phyloP scores from a whole-genome alignment of 1,284 basidiomycete species.

The Rhodotorula sp. region DNA sequence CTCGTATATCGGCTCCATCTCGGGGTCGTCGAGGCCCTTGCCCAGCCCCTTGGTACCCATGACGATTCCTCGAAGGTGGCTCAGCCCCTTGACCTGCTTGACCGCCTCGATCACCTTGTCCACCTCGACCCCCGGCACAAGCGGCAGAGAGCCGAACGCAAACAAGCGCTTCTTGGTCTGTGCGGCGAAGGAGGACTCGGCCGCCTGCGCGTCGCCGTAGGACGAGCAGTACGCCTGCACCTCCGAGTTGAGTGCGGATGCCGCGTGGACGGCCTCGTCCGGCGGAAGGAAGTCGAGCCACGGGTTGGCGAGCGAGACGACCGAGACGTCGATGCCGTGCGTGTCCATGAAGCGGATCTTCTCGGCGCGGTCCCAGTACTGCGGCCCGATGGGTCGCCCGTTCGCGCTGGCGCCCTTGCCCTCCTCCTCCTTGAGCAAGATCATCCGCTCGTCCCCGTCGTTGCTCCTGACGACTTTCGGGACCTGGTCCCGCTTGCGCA shows the following conservation, averaged over 20 bases:
- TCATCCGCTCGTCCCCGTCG: slow-evolving; percentile 63
- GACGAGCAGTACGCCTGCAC: slow-evolving; percentile 74
- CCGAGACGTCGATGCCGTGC: slow-evolving; percentile 63
- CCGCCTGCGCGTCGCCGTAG: slow-evolving; percentile 52
- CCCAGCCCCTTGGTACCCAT: slow-evolving; percentile 77
- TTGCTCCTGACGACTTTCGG: slow-evolving; percentile 63
- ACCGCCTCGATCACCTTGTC: slow-evolving; percentile 64
- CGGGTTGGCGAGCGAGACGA: slow-evolving; percentile 68
- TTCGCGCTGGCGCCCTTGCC: slow-evolving; percentile 53
- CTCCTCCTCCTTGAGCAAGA: slow-evolving; percentile 70
- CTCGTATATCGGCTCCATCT: slow-evolving; percentile 73
- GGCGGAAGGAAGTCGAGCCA: slow-evolving; percentile 81
- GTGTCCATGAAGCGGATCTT: slow-evolving; percentile 75
- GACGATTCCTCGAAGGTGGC: slow-evolving; percentile 71
- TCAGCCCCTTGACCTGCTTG: slow-evolving; percentile 63
- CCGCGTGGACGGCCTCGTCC: slow-evolving; percentile 65
- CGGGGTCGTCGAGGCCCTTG: slow-evolving; percentile 73
- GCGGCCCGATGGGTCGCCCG: slow-evolving; percentile 66
- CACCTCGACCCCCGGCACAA: slow-evolving; percentile 65
- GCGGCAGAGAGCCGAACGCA: slow-evolving; percentile 79
- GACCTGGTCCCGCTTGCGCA: slow-evolving; percentile 49
- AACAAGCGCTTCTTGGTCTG: slow-evolving; percentile 64
- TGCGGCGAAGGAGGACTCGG: slow-evolving; percentile 42
- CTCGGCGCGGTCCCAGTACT: slow-evolving; percentile 78
- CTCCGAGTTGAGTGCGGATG: slow-evolving; percentile 69